Evolutionary conservation across 2,329 filamentous ascomycete genomes (phyloP).

Genomic region (Pseudogymnoascus sp.): DNA sequence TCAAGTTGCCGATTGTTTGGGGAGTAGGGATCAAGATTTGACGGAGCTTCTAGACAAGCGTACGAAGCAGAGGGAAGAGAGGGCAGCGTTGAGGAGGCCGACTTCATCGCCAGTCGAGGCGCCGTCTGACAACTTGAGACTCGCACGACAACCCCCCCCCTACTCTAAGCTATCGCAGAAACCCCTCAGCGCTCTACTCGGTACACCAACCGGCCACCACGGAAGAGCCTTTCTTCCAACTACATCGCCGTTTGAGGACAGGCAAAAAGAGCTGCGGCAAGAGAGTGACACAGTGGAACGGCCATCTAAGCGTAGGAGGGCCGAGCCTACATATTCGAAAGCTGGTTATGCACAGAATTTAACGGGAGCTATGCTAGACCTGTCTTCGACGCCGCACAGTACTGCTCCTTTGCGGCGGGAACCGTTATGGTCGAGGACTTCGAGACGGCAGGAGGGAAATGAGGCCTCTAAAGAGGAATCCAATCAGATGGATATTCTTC

Average conservation of each 20-base stretch:
- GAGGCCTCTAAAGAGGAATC: not conserved
- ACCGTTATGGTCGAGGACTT: constrained; percentile 2
- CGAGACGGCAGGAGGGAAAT: not conserved
- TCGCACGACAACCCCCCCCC: constrained; percentile 32
- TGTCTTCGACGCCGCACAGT: constrained; percentile 28
- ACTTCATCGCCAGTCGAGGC: constrained; percentile 26
- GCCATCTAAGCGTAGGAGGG: constrained; percentile 18
- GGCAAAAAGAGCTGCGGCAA: constrained; percentile 27
- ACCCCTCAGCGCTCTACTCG: constrained; percentile 56
- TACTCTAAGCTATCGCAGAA: constrained; percentile 45
- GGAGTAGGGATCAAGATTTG: constrained; percentile 67
- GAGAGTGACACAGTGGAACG: constrained; percentile 24
- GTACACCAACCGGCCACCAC: constrained; percentile 54
- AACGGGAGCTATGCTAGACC: constrained; percentile 41
- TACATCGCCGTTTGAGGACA: constrained; percentile 59
- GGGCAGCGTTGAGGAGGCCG: constrained; percentile 31
- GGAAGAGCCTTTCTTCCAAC: constrained; percentile 50
- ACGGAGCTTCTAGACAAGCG: constrained; percentile 66
- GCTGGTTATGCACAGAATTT: constrained; percentile 43
- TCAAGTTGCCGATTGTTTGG: constrained; percentile 70
- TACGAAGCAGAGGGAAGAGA: constrained; percentile 46
- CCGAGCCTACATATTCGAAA: constrained; percentile 19
- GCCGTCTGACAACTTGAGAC: constrained; percentile 22
- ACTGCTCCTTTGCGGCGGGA: not conserved
- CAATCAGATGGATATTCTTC: constrained; percentile 16